Base-by-base conservation (phyloP, 2,329 filamentous ascomycete species). In the Claviceps pusilla region DNA sequence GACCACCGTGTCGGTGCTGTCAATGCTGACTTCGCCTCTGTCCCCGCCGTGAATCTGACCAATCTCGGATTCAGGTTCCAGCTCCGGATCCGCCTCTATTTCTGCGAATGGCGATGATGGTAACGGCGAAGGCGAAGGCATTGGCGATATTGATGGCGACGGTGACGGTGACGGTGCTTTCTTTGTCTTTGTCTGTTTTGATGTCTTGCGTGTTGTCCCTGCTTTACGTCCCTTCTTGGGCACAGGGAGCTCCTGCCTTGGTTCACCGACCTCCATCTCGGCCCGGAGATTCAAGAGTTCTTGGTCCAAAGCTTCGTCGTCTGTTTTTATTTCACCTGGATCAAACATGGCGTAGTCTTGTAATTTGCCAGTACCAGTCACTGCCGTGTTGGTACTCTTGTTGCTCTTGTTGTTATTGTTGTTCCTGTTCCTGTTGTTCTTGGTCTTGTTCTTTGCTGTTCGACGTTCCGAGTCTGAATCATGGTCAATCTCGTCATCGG, bases 211-310 rank as follows among this genome's bases (percentile, higher is more conserved):
- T 3, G 71, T 66, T n/a, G 71, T 68, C 10, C 66, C 73, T 3
- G 73, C 63, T 59, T 80, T 80, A 50, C 75, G 74, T 31, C 74
- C 76, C 62, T 78, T 80, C 65, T 80, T 80, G 4, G 76, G 71
- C 11, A 76, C 68, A 4, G 69, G 65, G 0, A 76, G 59, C n/a
- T 68, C 61, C 45, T 75, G 71, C 9, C 63, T 56, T 50, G 58
- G 58, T 49, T 64, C 64, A 19, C 73, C 66, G 5, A 67, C 59
- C 29, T 71, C 67, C 71, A 78, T 76, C 54, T 79, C 74, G 19
- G 69, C 68, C 55, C 78, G 72, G 10, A 81, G 65, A 4, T 71
- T 69, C 50, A 68, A 67, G 5, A 80, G 63, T 54, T 81, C 78
- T 9, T 73, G 73, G 5, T 80, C 73, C 4, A 80, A 66, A 5